phyloP scores from a whole-genome alignment of 129 eudicot genomes.

The Ambrosia artemisiifolia region DNA sequence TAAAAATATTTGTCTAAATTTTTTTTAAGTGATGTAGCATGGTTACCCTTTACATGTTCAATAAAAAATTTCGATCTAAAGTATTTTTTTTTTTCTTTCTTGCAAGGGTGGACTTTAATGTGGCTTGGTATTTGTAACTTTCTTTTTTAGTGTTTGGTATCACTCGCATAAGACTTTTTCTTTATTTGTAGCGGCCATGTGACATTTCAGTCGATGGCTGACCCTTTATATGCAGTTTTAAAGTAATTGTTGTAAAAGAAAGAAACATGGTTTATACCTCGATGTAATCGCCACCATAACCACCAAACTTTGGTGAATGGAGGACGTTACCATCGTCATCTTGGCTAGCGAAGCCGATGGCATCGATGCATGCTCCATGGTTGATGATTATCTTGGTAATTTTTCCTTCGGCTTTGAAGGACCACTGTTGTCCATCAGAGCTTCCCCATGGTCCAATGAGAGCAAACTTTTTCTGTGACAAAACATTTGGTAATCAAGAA shows the following conservation, averaged over 20 bases:
- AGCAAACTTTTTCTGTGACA: slow-evolving; percentile 15
- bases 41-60: slow-evolving; percentile 17
- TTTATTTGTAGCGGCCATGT: no score
- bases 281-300: slow-evolving; percentile 22
- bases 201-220: no score
- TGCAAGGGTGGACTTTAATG: no score
- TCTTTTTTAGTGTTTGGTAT: no score
- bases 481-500: background rate
- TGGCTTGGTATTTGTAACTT: no score
- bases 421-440: slow-evolving; percentile 28
- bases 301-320: slow-evolving; percentile 31
- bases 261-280: slow-evolving; percentile 11
- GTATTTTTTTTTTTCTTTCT: no score
- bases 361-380: slow-evolving; percentile 32
- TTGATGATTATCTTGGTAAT: slow-evolving; percentile 25
- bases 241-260: background rate
- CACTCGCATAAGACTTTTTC: no score
- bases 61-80: background rate
- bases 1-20: no score
- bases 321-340: slow-evolving; percentile 25
- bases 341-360: slow-evolving; percentile 31
- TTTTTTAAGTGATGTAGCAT: no score
- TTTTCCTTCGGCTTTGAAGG: slow-evolving; percentile 35
- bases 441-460: slow-evolving; percentile 40
- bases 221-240: no score